Evolutionary conservation across 331 rosid species (phyloP), one percentile per base, ranked within the genome.

Genomic region (Malus hybrid): DNA sequence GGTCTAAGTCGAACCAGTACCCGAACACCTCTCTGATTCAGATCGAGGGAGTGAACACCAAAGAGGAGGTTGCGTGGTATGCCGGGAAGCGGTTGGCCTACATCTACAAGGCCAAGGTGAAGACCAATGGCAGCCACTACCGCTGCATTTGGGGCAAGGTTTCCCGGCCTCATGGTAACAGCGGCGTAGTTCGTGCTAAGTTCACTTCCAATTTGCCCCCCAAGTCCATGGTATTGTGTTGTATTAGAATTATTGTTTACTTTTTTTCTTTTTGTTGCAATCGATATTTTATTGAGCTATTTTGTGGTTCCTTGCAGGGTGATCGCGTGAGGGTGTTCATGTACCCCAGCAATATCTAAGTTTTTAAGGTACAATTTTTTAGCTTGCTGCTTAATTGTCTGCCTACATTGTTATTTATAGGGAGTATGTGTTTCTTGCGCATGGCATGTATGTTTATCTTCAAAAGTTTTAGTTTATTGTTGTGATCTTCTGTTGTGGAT

Each of bases 111-210:
- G 98, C 96, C 67, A 93, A 88, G 86, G 93, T 90, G 81, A 93
- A 93, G 96, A 88, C 82, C 80, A 83, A 90, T 19, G 97, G 96
- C 22, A 77, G 79, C 56, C 98, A 91, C 73, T 93, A 91, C 78
- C 94, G 98, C 55, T 91, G 98, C 89, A 83, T 91, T 32, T 93
- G 96, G 96, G 98, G 98, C 7, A 93, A 91, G 88, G 97, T 91
- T 15, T 55, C 83, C 11, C 86, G 97, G 92, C 93, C 98, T 13
- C 98, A 91, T 0, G 98, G 97, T 34, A 83, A 93, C 88, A 93
- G 91, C 18, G 98, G 98, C 4, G 54, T 93, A 31, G 95, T 93
- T 63, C 93, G 97, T 27, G 92, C 98, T 7, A 93, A 91, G 85
- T 93, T 93, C 92, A 93, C 80, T 73, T 91, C 98, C 36, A 91